Evolutionary conservation across 768 basidiomycete genomes (phyloP).

Genomic region (Boletus vermiculosoides): DNA sequence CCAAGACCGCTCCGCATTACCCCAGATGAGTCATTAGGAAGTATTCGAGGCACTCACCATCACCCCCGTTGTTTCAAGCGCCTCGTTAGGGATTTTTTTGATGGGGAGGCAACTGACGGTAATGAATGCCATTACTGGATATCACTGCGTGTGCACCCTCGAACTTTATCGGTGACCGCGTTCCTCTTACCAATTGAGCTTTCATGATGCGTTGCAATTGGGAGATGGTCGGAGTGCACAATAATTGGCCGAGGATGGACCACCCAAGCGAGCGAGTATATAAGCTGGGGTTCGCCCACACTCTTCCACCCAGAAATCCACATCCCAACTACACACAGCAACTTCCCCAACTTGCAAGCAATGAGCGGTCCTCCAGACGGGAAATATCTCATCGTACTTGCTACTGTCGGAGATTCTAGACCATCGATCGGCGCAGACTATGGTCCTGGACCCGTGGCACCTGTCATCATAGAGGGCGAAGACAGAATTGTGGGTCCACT

Average conservation of each 20-base stretch:
- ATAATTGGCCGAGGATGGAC: not conserved
- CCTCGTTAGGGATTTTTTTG: not conserved
- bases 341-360: not conserved
- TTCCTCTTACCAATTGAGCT: not conserved
- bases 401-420: not conserved
- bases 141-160: not conserved
- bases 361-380: not conserved
- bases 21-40: not conserved
- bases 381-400: not conserved
- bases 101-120: not conserved
- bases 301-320: not conserved
- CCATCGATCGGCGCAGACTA: not conserved
- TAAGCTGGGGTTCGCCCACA: not conserved
- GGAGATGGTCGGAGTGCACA: no score
- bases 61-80: not conserved
- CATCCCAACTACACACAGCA: not conserved
- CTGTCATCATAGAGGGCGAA: not conserved
- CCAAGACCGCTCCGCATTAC: not conserved
- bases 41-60: not conserved
- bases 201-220: not conserved
- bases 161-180: not conserved
- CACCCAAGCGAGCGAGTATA: not conserved
- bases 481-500: not conserved
- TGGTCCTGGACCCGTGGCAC: not conserved
- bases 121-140: not conserved